Base-by-base conservation (phyloP, 441 rosid species). In the Gossypium schwendimanii region DNA sequence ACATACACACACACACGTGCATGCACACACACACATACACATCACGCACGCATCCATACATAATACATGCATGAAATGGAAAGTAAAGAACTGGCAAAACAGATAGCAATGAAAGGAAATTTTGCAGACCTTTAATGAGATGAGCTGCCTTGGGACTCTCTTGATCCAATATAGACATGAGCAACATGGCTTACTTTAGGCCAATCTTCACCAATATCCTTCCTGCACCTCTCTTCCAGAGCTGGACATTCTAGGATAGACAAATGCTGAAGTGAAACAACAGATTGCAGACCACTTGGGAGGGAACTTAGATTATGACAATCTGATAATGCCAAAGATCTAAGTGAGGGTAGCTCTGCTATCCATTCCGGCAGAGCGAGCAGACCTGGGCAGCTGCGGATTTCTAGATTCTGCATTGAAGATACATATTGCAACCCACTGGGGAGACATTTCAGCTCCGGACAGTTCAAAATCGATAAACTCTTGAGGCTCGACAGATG, bases 221-320 rank as follows among this genome's bases (percentile, higher is more conserved):
- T 53, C 45, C 33, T 57, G 45, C 76, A 76, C 21, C 71, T 24
- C 69, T 73, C 70, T 50, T 72, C 75, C 39, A 81, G 65, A 5
- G 45, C 11, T 0, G 73, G 78, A 70, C 84, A 76, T 6, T 73
- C 81, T 45, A 52, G 72, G 24, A 80, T 80, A 8, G 81, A 77
- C 49, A 81, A 69, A 70, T 72, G 75, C 49, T 75, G 84, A 18
- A 78, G 84, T 14, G 77, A 60, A 50, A 41, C n/a, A 17, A 69
- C 49, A 28, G 14, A 47, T 26, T 77, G 53, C 57, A 76, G 47
- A 8, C 73, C 69, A 3, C 41, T 59, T 3, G 76, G 63, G 4
- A 76, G 73, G 45, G 39, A 33, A 45, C 44, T 58, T 50, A 76
- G 7, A 47, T 36, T 57, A 9, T 2, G 24, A 49, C 79, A 76